Evolutionary conservation across 305 asterid genomes (phyloP), one percentile per base, ranked within the genome.

Genomic region (Salvia sclarea): DNA sequence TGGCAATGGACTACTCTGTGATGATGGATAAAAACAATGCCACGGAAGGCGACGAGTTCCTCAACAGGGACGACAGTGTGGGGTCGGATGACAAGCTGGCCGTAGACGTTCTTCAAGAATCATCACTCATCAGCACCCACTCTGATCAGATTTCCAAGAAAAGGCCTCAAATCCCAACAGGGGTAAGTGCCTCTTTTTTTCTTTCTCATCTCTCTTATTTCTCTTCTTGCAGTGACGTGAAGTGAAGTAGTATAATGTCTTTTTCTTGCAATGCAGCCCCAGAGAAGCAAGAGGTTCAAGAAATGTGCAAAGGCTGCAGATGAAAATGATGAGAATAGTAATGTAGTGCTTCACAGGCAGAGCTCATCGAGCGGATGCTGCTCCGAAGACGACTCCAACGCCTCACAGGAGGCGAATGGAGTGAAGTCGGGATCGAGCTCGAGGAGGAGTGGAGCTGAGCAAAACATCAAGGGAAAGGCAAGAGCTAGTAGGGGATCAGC

Each of bases 341-440:
- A 60, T 40, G 37, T 12, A n/a, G 59, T 66, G 64, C 54, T 21
- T 44, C 71, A 48, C 3, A 55, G 70, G 67, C 82, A 75, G 49
- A 71, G 72, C 78, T 81, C 84, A 37, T 37, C 13, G 10, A 75
- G 85, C 40, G 30, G 62, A 44, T 70, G 70, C 62, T 75, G 71
- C 60, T 83, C 87, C 3, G 89, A 87, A 47, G 84, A 83, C 40
- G 85, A 87, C 11, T 83, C 91, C 0, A 70, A 69, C 57, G 87
- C 66, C 45, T 78, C 84, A 38, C 75, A 69, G 13, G 85, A 82
- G 49, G 1, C 62, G 30, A 74, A 78, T 14, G 80, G 76, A 63
- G 63, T 31, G 50, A 38, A 50, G 35, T 77, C 78, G 20, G 53
- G 69, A 18, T 77, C 86, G 3, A 50, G 66, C 64, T 69, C 80